Evolutionary conservation across 1,139 yeast species (phyloP), one percentile per base, ranked within the genome.

Genomic region (Saccharomyces hybrid): DNA sequence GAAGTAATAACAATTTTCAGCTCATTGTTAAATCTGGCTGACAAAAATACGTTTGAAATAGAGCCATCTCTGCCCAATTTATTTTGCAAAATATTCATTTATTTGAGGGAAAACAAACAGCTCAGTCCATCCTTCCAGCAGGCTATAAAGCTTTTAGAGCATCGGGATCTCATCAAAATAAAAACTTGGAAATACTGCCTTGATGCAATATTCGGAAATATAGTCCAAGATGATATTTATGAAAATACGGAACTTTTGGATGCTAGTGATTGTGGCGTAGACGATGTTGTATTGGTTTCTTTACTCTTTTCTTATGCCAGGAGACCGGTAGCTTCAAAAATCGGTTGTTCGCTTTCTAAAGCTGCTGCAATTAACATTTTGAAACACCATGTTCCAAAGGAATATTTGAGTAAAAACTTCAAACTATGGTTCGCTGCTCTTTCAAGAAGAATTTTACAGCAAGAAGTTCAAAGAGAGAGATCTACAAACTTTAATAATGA

Each of bases 361-460:
- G 13, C 44, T 20, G 16, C 20, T 20, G 44, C 44, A 20, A 9
- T 16, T 38, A 38, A 38, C 44, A 38, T 38, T 38, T 11, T 59
- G 20, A 50, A 49, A 11, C 51, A 46, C 23, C 52, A 56, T 11
- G 46, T 53, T 7, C 51, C 54, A 3, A 23, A 51, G 3, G 44
- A 50, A 9, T 46, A 50, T n/a, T 34, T 53, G 2, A 50, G 60
- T 1, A 32, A 31, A 8, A 59, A 57, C 25, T 57, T 56, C 32
- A 52, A 54, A 42, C 32, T 59, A 6, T 59, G 60, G 61, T 26
- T 42, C 9, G 59, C 57, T 4, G 52, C 54, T 34, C 51, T 50
- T 26, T 16, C 50, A 9, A 46, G 28, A 23, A 25, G 7, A 23
- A 25, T 25, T 42, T 48, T 26, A 42, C 23, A 29, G 16, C n/a